Conservation (phyloP, 169 alveolate species). For the Plasmodium coatneyi region DNA sequence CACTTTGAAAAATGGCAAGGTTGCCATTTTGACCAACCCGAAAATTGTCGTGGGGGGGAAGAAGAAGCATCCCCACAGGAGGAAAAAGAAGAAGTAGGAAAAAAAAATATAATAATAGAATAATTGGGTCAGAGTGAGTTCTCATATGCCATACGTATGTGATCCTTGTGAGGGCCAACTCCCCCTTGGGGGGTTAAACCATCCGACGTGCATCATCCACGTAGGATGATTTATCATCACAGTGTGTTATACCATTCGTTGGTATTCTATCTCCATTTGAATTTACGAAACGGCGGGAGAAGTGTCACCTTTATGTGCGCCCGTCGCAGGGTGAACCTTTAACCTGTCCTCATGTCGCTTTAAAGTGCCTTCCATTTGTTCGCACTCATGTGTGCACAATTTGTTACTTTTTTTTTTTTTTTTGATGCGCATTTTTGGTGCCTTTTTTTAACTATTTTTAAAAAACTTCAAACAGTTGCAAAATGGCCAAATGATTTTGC, state of each 20-base stretch:
- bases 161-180: not conserved
- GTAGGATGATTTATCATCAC: not conserved
- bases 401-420: not conserved
- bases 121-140: not conserved
- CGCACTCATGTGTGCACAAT: not conserved
- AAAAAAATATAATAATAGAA: not conserved
- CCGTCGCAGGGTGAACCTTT: not conserved
- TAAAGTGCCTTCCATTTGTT: not conserved
- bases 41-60: constrained; percentile 66
- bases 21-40: constrained; percentile 54
- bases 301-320: not conserved
- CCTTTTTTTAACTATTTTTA: not conserved
- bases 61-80: constrained; percentile 25
- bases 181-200: not conserved
- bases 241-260: not conserved
- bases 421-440: not conserved
- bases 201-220: not conserved
- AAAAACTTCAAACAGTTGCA: not conserved
- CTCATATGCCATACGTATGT: not conserved
- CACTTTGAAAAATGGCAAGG: constrained; percentile 59
- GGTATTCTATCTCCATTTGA: not conserved
- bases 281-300: not conserved
- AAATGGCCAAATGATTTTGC: not conserved
- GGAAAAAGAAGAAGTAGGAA: constrained; percentile 6
- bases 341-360: not conserved